phyloP scores from a whole-genome alignment of 1,284 basidiomycete species.

The Puccinia coronata region DNA sequence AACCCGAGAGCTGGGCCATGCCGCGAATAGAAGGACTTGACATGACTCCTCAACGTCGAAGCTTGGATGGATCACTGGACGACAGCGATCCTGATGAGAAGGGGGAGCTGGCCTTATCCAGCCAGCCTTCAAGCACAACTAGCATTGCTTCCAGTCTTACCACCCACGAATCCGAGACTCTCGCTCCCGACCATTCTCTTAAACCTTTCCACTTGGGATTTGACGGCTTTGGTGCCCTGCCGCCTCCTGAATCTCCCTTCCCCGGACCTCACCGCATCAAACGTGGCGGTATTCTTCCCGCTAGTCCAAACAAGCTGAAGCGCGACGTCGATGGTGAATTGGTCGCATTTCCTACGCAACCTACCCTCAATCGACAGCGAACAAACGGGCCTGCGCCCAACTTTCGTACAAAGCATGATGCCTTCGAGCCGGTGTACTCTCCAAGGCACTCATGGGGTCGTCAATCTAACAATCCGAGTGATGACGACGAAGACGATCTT shows the following conservation, averaged over 20 bases:
- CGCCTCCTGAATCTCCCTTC: conserved; percentile 48
- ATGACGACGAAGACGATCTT: conserved; percentile 43
- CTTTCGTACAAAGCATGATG: neutral
- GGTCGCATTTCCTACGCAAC: conserved; percentile 3
- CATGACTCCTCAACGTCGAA: conserved; percentile 27
- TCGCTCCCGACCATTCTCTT: conserved; percentile 16
- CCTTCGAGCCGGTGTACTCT: neutral
- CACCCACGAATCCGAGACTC: neutral
- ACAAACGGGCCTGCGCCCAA: neutral
- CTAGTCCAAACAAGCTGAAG: conserved; percentile 47
- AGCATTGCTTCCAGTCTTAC: conserved; percentile 24
- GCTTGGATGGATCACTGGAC: conserved; percentile 32
- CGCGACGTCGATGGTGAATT: conserved; percentile 37
- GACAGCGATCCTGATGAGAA: conserved; percentile 35
- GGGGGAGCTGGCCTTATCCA: conserved; percentile 21
- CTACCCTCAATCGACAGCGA: conserved; percentile 19
- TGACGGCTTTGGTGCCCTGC: conserved; percentile 45
- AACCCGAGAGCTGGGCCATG: conserved; percentile 16
- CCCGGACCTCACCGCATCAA: conserved; percentile 30
- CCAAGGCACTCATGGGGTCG: conserved; percentile 29
- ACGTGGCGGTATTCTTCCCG: neutral
- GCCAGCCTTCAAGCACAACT: conserved; percentile 37
- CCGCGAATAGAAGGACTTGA: conserved; percentile 39
- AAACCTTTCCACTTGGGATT: neutral
- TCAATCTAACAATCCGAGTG: conserved; percentile 30